Evolutionary conservation across 345 rosid genomes (phyloP).

Genomic region (Microcos paniculata): DNA sequence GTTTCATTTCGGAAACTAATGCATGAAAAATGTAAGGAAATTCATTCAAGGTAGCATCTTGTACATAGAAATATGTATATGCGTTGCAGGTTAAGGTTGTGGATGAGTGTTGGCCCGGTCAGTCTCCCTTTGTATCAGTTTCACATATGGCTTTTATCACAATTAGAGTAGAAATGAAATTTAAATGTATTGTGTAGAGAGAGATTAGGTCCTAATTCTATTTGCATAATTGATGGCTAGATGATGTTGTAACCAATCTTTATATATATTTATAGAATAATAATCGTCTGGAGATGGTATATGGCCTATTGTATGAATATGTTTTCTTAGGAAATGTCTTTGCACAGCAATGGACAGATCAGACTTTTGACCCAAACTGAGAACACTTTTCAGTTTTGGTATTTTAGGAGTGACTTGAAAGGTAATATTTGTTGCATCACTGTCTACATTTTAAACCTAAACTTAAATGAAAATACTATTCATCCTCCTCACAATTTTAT

Average conservation of each 20-base stretch:
- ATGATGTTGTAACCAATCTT: background rate
- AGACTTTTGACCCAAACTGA: too few species aligned
- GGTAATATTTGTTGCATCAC: background rate
- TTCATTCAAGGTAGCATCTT: slow-evolving; percentile 8
- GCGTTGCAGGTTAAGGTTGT: slow-evolving; percentile 25
- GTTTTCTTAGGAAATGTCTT: background rate
- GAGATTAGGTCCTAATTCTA: slow-evolving; percentile 18
- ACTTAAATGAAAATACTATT: too few species aligned
- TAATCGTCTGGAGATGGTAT: background rate
- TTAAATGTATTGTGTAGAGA: slow-evolving; percentile 10
- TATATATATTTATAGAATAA: slow-evolving; percentile 1
- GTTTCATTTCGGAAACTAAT: slow-evolving; percentile 11
- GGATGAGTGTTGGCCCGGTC: slow-evolving; percentile 11
- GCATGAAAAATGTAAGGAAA: slow-evolving; percentile 12
- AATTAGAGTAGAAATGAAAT: slow-evolving; percentile 14
- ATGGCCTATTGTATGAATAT: background rate
- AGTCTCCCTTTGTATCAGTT: slow-evolving; percentile 16
- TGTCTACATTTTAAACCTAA: too few species aligned
- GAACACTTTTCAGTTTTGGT: too few species aligned
- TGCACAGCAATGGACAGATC: background rate
- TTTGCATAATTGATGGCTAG: slow-evolving; percentile 15
- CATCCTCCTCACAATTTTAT: background rate
- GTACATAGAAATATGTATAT: slow-evolving; percentile 27
- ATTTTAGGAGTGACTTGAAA: too few species aligned
- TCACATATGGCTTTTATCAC: slow-evolving; percentile 18